Conservation (phyloP, 225 moss, liverwort and hornwort genomes). For the Bryoerythrophyllum caledonicum region DNA sequence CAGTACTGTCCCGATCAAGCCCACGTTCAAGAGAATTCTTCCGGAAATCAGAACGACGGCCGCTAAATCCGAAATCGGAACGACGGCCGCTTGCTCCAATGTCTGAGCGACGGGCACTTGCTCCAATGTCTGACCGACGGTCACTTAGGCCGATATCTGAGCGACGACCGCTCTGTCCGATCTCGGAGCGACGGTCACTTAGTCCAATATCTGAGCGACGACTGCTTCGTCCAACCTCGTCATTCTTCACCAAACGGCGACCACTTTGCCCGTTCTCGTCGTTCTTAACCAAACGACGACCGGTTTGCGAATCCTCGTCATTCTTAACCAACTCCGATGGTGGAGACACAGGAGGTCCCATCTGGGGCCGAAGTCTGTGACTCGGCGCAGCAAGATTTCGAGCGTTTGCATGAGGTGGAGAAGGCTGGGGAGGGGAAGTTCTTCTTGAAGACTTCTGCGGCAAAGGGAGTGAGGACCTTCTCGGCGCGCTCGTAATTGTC, state of each 20-base stretch:
- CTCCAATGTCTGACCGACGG: constrained; percentile 36
- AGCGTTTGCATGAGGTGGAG: constrained; percentile 46
- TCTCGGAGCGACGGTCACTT: constrained; percentile 23
- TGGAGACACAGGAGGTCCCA: constrained; percentile 19
- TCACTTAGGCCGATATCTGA: constrained; percentile 35
- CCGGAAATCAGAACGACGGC: constrained; percentile 31
- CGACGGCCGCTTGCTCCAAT: constrained; percentile 24
- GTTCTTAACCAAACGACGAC: constrained; percentile 15
- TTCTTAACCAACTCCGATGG: constrained; percentile 29
- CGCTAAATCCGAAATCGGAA: constrained; percentile 21
- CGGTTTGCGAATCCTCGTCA: constrained; percentile 28
- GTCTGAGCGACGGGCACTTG: constrained; percentile 28
- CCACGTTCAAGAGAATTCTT: constrained; percentile 38
- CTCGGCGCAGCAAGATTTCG: constrained; percentile 31
- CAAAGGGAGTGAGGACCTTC: constrained; percentile 60
- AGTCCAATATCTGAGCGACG: constrained; percentile 28
- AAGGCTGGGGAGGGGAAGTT: constrained; percentile 52
- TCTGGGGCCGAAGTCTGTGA: constrained; percentile 29
- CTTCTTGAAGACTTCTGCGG: constrained; percentile 38
- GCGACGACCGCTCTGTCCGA: constrained; percentile 30
- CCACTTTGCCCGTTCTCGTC: constrained; percentile 30
- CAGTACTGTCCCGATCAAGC: constrained; percentile 32
- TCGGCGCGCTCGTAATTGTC: constrained; percentile 30
- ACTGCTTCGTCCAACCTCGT: constrained; percentile 24
- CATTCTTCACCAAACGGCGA: constrained; percentile 33